Evolutionary conservation across 2,329 filamentous ascomycete species (phyloP), one percentile per base, ranked within the genome.

Genomic region (Xylariaceae sp.): DNA sequence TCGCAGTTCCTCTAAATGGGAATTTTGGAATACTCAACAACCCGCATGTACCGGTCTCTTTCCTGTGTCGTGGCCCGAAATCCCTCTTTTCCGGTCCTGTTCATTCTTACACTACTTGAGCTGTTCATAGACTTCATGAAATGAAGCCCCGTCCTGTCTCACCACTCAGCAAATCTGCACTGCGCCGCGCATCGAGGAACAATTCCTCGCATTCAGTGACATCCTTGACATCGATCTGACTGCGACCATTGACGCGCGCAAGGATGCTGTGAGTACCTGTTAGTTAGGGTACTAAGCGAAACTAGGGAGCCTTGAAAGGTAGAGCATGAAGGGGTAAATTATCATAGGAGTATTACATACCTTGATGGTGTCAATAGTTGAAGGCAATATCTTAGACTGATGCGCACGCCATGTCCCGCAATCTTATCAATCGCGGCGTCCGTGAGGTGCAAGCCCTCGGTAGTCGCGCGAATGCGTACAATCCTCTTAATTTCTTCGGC

Each of bases 401-500:
- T 92, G 64, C 87, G 88, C 67, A 91, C 91, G 62, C 94, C 94
- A 64, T 96, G 87, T 67, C 89, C 84, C 35, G 91, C 84, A 65
- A 99, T 85, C 77, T 91, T 94, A 65, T 94, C 88, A 55, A 97
- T 81, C 21, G 94, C 94, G 16, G 86, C 84, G 43, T 95, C 91
- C 33, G 85, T 86, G 61, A 97, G 85, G 58, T 83, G 81, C 37
- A 96, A 85, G 42, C 85, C 84, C 75, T 97, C 92, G 7, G 89
- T 93, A 60, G 86, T 86, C 32, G 91, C 86, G 43, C 94, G 88
- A 65, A 95, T 86, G 62, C 87, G 84, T 65, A 97, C 88, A 73
- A 99, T 99, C 57, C 87, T 86, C 76, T 92, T 92, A 72, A 99
- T 96, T 76, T 99, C 94, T 13, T 91, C 85, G 35, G 86, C 83